These are phyloP conservation scores for Boletus sp. DNA, from an alignment of 768 basidiomycete species.

Conservation along the genomic window DNA sequence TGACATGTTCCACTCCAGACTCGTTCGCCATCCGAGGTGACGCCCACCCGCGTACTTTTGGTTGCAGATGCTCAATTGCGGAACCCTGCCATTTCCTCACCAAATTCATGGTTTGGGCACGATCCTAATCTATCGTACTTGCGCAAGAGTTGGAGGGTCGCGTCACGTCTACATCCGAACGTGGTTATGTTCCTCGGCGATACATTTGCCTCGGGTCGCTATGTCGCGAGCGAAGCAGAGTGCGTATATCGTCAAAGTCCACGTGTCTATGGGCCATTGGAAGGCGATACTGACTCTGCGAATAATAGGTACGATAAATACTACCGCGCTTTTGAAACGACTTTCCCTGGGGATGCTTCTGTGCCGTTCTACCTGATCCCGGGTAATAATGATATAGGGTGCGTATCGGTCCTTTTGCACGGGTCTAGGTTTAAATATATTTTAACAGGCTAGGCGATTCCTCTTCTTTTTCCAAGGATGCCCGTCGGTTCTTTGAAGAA, in stretches of 20 bases:
- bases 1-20: slow-evolving; percentile 12
- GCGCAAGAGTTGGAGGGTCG: slow-evolving; percentile 69
- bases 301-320: slow-evolving; percentile 59
- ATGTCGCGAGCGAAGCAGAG: slow-evolving; percentile 49
- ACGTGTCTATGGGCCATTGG: not conserved
- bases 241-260: slow-evolving; percentile 41
- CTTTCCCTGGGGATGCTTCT: slow-evolving; percentile 47
- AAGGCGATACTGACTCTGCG: not conserved
- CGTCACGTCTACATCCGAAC: slow-evolving; percentile 55
- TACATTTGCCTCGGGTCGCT: slow-evolving; percentile 65
- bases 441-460: slow-evolving; percentile 52
- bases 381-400: slow-evolving; percentile 84
- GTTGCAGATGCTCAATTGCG: slow-evolving; percentile 68
- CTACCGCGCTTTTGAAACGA: slow-evolving; percentile 56
- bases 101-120: slow-evolving; percentile 42
- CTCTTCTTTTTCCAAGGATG: slow-evolving; percentile 47
- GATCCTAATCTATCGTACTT: slow-evolving; percentile 55
- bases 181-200: slow-evolving; percentile 77
- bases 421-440: not conserved
- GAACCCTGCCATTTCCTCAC: slow-evolving; percentile 31
- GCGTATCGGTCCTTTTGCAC: slow-evolving; percentile 17
- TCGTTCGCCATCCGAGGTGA: slow-evolving; percentile 9
- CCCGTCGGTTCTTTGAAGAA: slow-evolving; percentile 55
- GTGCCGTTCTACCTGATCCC: slow-evolving; percentile 57
- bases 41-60: slow-evolving; percentile 59